These are phyloP conservation scores for Lasiodiplodia sp. DNA, from an alignment of 2,329 filamentous ascomycete genomes.

Conservation along the genomic window DNA sequence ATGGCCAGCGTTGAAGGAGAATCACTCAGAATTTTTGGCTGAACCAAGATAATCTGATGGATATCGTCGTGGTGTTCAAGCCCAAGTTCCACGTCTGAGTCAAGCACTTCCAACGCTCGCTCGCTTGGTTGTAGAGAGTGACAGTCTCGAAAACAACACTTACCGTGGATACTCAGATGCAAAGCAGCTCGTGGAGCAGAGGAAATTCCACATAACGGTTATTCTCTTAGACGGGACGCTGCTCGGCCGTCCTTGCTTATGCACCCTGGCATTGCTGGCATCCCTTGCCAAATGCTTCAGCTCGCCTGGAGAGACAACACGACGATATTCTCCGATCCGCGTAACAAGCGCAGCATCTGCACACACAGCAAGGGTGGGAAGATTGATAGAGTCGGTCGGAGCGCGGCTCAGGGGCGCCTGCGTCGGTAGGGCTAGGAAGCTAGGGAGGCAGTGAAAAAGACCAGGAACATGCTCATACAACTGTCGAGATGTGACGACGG, in stretches of 20 bases:
- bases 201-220: not conserved
- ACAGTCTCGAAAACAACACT: not conserved
- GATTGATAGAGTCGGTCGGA: slow-evolving; percentile 2
- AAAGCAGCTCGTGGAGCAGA: not conserved
- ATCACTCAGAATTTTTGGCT: not conserved
- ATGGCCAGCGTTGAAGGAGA: not conserved
- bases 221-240: not conserved
- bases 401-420: not conserved
- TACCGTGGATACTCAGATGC: not conserved
- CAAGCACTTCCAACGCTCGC: not conserved
- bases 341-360: not conserved
- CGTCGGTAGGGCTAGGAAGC: not conserved
- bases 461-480: not conserved
- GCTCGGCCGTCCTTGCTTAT: not conserved
- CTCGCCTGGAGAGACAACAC: not conserved
- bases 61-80: not conserved
- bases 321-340: not conserved
- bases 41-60: not conserved
- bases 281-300: slow-evolving; percentile 3
- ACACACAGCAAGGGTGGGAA: not conserved
- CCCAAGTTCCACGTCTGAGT: not conserved
- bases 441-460: not conserved
- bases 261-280: not conserved
- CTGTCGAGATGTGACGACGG: not conserved
- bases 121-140: not conserved